Percentiles rank a stretch among this genome's conserved stretches.
phyloP scores from a whole-genome alignment of 2,329 filamentous ascomycete genomes.

The Ophiostoma sp. region DNA sequence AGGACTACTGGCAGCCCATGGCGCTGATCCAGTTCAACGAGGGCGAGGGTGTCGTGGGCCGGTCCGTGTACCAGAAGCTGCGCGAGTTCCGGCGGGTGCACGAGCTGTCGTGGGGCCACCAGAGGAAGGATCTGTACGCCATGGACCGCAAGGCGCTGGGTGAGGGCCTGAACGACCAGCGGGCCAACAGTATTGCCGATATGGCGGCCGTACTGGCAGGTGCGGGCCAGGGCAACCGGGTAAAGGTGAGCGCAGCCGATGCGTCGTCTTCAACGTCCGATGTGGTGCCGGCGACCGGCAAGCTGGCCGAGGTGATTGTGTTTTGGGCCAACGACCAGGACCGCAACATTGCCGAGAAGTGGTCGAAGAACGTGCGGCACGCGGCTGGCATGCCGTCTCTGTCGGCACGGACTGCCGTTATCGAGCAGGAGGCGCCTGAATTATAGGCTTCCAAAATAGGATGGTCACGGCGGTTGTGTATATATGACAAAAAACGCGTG shows the following conservation, averaged over 20 bases:
- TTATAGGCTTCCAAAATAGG: background rate
- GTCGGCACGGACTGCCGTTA: conserved; percentile 17
- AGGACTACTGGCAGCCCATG: conserved; percentile 66
- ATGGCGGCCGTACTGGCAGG: conserved; percentile 60
- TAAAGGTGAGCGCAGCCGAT: conserved; percentile 34
- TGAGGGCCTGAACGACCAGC: conserved; percentile 58
- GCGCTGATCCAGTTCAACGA: conserved; percentile 59
- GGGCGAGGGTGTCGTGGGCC: conserved; percentile 55
- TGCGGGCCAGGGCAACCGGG: conserved; percentile 52
- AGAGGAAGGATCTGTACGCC: conserved; percentile 45
- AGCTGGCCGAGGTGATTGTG: conserved; percentile 43
- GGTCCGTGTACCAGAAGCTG: conserved; percentile 61
- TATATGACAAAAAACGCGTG: background rate
- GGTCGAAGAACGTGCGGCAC: conserved; percentile 58
- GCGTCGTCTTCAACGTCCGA: background rate
- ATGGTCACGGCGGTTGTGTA: background rate
- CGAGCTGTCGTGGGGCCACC: conserved; percentile 59
- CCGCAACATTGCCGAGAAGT: conserved; percentile 47
- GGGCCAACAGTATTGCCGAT: conserved; percentile 63
- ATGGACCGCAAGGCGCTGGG: conserved; percentile 49
- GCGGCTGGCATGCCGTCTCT: conserved; percentile 41
- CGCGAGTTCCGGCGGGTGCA: conserved; percentile 65
- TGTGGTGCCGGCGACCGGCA: conserved; percentile 20
- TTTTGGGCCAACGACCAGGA: conserved; percentile 55
- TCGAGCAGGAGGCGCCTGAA: conserved; percentile 1